A percentile compares a stretch with the other conserved stretches of the same genome.
phyloP scores from a whole-genome alignment of 1,284 basidiomycete species.

The Fomes fomentarius region DNA sequence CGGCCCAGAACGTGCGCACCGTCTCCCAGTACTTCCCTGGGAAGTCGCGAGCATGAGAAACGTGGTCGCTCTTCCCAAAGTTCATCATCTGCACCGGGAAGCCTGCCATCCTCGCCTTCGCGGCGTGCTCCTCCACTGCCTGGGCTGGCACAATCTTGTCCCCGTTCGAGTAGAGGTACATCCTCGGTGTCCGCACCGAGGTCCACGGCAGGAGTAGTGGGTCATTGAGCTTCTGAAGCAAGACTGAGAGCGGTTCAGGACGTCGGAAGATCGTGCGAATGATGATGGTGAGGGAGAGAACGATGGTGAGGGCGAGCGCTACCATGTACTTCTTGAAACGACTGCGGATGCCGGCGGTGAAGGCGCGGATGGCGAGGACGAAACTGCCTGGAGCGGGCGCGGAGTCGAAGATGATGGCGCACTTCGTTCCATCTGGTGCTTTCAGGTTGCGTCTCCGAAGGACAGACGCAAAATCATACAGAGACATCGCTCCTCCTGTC shows the following conservation, averaged over 20 bases:
- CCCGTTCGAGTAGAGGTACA: constrained; percentile 56
- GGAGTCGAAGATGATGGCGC: constrained; percentile 17
- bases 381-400: constrained; percentile 3
- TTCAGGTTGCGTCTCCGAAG: constrained; percentile 1
- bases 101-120: constrained; percentile 39
- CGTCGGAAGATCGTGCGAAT: constrained; percentile 13
- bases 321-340: constrained; percentile 30
- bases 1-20: constrained; percentile 42
- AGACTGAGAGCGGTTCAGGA: constrained; percentile 22
- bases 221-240: constrained; percentile 37
- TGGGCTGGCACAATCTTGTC: constrained; percentile 49
- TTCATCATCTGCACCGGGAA: constrained; percentile 41
- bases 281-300: constrained; percentile 26
- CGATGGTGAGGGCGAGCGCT: constrained; percentile 26
- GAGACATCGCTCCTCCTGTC: constrained; percentile 12
- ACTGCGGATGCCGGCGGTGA: constrained; percentile 43
- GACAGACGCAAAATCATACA: constrained; percentile 2
- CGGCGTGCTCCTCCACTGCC: constrained; percentile 47
- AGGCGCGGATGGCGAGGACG: constrained; percentile 35
- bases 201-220: constrained; percentile 50
- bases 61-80: constrained; percentile 54
- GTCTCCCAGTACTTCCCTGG: constrained; percentile 53
- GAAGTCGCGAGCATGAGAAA: constrained; percentile 54
- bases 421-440: constrained; percentile 1
- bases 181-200: constrained; percentile 43